Base-by-base conservation (phyloP, 768 basidiomycete species). In the Mycena olivaceomarginata region DNA sequence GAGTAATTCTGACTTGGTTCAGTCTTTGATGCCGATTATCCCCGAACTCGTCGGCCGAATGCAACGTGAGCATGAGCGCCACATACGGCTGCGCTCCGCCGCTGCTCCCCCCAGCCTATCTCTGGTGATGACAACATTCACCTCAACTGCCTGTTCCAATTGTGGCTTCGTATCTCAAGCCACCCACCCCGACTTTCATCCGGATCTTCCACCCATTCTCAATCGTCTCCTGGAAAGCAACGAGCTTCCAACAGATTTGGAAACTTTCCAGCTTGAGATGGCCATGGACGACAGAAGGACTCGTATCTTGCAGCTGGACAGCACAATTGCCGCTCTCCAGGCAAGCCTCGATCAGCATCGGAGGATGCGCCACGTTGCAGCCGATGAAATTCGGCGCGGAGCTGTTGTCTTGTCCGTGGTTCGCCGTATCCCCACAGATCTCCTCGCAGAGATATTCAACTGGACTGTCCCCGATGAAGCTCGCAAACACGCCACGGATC, bases 401-500 rank as follows among this genome's bases (percentile, higher is more conserved):
- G 51, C 39, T 8, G 9, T 16, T 5, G 65, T 72, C 15, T 22
- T 64, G 7, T 72, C 71, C 9, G 63, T 66, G 11, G 62, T 53
- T 20, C 62, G 71, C 9, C 71, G 71, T 13, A 39, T 72, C 39
- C 63, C 71, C 13, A 64, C n/a, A 5, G 71, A 72, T 18, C 15
- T 65, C 18, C 41, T 72, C 7, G 20, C 15, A 15, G 71, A 72
- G 31, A 72, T 72, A 7, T 72, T 72, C 20, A 41, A 41, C 48
- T 43, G 63, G 37, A 72, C 71, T 2, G 51, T 72, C n/a, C 71
- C 71, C 11, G 71, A 72, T 39, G 65, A 56, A 16, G 37, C 71
- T 3, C 71, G 70, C 4, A 72, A 63, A 31, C 45, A 31, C 45
- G 22, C 62, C 2, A 62, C 37, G 46, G n/a, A 64, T 22, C 70